A percentile compares a stretch with the other conserved stretches of the same genome.
Evolutionary conservation across 306 rosid species (phyloP).

Genomic region (Mucuna pruriens): DNA sequence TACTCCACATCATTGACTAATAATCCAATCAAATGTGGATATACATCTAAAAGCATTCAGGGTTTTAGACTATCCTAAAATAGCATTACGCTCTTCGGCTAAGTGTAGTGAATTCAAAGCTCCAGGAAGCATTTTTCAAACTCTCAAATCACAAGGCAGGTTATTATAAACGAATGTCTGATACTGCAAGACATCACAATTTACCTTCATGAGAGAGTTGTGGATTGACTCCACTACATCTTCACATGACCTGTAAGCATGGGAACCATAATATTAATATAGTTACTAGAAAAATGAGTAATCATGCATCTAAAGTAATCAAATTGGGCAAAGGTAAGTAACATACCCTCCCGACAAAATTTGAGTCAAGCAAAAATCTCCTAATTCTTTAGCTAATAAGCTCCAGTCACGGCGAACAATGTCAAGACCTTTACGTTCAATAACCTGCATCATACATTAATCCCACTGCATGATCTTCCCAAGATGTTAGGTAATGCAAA

Average conservation of each 20-base stretch:
- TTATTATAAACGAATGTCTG: constrained; percentile 3
- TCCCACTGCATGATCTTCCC: constrained; percentile 32
- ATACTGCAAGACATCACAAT: constrained; percentile 32
- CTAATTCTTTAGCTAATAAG: constrained; percentile 86
- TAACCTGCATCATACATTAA: constrained; percentile 61
- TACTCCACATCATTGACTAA: neutral
- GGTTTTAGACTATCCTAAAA: neutral
- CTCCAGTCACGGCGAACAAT: constrained; percentile 99
- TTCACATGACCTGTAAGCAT: constrained; percentile 76
- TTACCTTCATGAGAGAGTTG: constrained; percentile 81
- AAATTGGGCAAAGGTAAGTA: constrained; percentile 25
- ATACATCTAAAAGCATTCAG: constrained; percentile 25
- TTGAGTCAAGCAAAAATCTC: constrained; percentile 91
- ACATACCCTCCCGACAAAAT: constrained; percentile 96
- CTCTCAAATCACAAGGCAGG: constrained; percentile 6
- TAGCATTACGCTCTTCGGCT: neutral
- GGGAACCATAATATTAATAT: constrained; percentile 10
- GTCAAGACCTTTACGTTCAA: constrained; percentile 98
- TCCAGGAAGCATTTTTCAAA: constrained; percentile 28
- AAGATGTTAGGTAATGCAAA: constrained; percentile 10
- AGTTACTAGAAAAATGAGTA: constrained; percentile 31
- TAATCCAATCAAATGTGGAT: constrained; percentile 24
- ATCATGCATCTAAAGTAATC: constrained; percentile 20
- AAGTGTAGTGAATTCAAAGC: constrained; percentile 19
- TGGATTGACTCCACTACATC: constrained; percentile 96